Percentiles rank a stretch among this genome's conserved stretches.
Evolutionary conservation across 495 filamentous ascomycete species (phyloP).

Genomic region (Cladorrhinum samala): DNA sequence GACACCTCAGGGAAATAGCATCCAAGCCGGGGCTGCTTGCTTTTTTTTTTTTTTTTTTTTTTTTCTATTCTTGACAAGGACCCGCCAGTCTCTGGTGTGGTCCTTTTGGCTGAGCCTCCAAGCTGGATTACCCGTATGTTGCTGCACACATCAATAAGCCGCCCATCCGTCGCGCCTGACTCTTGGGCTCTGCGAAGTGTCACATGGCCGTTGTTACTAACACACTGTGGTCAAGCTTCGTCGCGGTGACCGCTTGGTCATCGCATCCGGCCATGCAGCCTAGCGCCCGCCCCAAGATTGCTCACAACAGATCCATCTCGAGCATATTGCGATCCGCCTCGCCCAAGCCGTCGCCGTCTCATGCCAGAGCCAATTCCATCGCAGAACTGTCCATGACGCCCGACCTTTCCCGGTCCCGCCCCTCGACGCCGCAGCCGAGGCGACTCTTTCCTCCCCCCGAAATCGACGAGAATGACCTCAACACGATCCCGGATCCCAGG

Average conservation of each 20-base stretch:
- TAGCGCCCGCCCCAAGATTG: slow-evolving; percentile 32
- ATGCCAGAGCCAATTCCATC: slow-evolving; percentile 16
- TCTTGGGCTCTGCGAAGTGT: slow-evolving; percentile 1
- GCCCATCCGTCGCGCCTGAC: not conserved
- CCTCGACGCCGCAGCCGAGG: slow-evolving; percentile 27
- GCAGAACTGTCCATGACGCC: slow-evolving; percentile 13
- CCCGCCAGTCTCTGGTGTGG: slow-evolving; percentile 31
- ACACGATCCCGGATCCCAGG: slow-evolving; percentile 45
- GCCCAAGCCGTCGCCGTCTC: slow-evolving; percentile 14
- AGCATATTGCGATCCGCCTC: slow-evolving; percentile 34
- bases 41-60: too few relatives aligned
- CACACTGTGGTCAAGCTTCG: slow-evolving; percentile 35
- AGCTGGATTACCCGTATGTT: slow-evolving; percentile 30
- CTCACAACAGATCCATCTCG: slow-evolving; percentile 46
- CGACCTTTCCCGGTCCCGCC: slow-evolving; percentile 12
- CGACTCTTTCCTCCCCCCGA: slow-evolving; percentile 25
- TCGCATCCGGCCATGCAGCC: slow-evolving; percentile 32
- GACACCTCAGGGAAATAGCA: not conserved
- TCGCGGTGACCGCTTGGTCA: slow-evolving; percentile 46
- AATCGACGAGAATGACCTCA: slow-evolving; percentile 39
- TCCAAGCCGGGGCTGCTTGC: slow-evolving; percentile 1
- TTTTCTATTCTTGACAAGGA: too few relatives aligned
- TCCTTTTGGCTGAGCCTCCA: slow-evolving; percentile 16
- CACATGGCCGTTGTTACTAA: slow-evolving; percentile 32
- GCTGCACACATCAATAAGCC: slow-evolving; percentile 2